Conservation (phyloP, 164 flowering plant genomes). For the Tetracentron sinense region DNA sequence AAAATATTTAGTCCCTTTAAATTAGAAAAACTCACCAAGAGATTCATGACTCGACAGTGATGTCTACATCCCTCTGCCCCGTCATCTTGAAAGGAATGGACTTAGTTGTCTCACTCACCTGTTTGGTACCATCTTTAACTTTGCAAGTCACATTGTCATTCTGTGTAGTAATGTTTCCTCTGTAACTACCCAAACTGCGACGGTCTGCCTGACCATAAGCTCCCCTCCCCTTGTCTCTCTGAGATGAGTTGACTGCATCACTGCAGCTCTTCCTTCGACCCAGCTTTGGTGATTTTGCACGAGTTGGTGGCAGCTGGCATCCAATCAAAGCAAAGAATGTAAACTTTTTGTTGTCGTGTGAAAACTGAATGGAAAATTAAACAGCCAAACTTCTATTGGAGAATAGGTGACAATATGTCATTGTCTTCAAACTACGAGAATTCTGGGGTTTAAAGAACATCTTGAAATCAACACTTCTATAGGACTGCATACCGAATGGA, state of each 20-base stretch:
- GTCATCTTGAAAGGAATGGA: slow-evolving; percentile 22
- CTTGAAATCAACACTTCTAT: not conserved
- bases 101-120: slow-evolving; percentile 30
- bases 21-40: slow-evolving; percentile 21
- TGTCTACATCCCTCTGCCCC: slow-evolving; percentile 34
- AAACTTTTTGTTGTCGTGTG: too few species aligned
- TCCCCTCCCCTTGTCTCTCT: slow-evolving; percentile 32
- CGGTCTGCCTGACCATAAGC: slow-evolving; percentile 36
- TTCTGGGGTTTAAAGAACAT: not conserved
- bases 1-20: slow-evolving; percentile 6
- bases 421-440: not conserved
- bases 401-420: not conserved
- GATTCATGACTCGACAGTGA: slow-evolving; percentile 44
- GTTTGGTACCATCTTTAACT: slow-evolving; percentile 34
- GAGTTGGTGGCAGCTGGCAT: slow-evolving; percentile 71
- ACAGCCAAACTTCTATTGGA: not conserved
- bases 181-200: slow-evolving; percentile 52
- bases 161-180: slow-evolving; percentile 24
- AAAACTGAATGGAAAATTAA: not conserved
- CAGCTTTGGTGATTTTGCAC: slow-evolving; percentile 85
- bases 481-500: too few species aligned
- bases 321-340: slow-evolving; percentile 7
- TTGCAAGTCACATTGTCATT: slow-evolving; percentile 22
- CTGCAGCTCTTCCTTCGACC: slow-evolving; percentile 76
- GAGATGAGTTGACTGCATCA: slow-evolving; percentile 39